Evolutionary conservation across 768 basidiomycete species (phyloP).

Genomic region (Agrocybe praecox): DNA sequence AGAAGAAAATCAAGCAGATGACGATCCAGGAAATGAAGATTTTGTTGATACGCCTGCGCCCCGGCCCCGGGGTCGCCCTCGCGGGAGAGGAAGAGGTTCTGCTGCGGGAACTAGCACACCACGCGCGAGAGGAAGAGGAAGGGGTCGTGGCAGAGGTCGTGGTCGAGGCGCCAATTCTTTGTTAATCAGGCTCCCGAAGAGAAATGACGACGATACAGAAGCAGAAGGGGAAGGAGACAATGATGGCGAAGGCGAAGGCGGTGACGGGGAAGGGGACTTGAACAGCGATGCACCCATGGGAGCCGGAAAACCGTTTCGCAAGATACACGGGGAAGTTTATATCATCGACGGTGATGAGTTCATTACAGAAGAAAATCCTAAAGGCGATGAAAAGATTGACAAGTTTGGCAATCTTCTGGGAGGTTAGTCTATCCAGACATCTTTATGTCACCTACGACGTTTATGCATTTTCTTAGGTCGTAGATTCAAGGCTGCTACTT

Average conservation of each 20-base stretch:
- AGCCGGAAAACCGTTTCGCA: conserved; percentile 71
- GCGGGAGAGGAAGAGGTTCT: conserved; percentile 31
- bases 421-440: conserved; percentile 50
- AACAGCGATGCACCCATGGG: conserved; percentile 45
- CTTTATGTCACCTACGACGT: neutral
- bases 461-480: conserved; percentile 54
- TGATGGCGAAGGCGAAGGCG: conserved; percentile 24
- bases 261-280: conserved; percentile 39
- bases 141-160: conserved; percentile 43
- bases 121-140: conserved; percentile 29
- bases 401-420: conserved; percentile 79
- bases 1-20: conserved; percentile 39
- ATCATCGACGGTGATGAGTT: conserved; percentile 91
- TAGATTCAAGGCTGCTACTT: conserved; percentile 87
- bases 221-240: conserved; percentile 18
- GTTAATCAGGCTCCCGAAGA: conserved; percentile 31
- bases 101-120: conserved; percentile 18
- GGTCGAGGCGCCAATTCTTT: conserved; percentile 31
- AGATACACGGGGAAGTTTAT: conserved; percentile 73
- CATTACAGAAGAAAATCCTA: conserved; percentile 77
- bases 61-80: conserved; percentile 43
- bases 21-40: conserved; percentile 28
- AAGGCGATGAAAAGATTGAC: conserved; percentile 93
- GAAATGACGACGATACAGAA: conserved; percentile 32
- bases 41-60: conserved; percentile 32